A percentile compares a stretch with the other conserved stretches of the same genome.
These are phyloP conservation scores for Fusarium sulawesiense DNA, from an alignment of 2,329 filamentous ascomycete species.

Conservation along the genomic window DNA sequence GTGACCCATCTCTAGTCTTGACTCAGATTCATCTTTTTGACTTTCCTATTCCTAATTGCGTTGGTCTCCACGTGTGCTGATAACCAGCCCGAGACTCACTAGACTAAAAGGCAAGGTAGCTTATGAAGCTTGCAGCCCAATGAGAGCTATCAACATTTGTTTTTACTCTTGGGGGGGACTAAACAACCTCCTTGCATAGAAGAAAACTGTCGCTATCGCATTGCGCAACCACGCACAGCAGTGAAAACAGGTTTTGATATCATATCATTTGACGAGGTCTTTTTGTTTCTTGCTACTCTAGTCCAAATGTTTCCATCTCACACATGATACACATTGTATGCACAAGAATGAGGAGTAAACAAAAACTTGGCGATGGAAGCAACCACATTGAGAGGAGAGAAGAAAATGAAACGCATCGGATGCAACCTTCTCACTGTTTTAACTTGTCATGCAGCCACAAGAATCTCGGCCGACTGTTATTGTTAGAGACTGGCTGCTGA, in stretches of 20 bases:
- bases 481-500: conserved; percentile 22
- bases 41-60: conserved; percentile 21
- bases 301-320: conserved; percentile 7
- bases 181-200: conserved; percentile 26
- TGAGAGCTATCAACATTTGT: conserved; percentile 10
- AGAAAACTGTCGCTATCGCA: conserved; percentile 10
- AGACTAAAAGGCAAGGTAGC: conserved; percentile 1
- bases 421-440: conserved; percentile 34
- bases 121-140: conserved; percentile 33
- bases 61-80: conserved; percentile 41
- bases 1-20: conserved; percentile 26
- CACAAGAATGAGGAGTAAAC: not conserved
- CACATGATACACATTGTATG: conserved; percentile 15
- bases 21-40: conserved; percentile 24
- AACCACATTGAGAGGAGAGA: conserved; percentile 18
- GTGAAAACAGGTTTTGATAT: conserved; percentile 17
- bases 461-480: conserved; percentile 16
- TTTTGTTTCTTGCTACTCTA: conserved; percentile 1
- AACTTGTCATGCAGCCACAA: conserved; percentile 21
- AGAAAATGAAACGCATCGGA: conserved; percentile 20
- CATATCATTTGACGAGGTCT: not conserved
- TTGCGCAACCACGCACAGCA: conserved; percentile 18
- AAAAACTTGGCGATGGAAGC: conserved; percentile 11
- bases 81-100: conserved; percentile 11
- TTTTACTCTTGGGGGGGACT: not conserved